Conservation (phyloP, 192 early-diverging fungal species). For the Rhizophagus sp. region DNA sequence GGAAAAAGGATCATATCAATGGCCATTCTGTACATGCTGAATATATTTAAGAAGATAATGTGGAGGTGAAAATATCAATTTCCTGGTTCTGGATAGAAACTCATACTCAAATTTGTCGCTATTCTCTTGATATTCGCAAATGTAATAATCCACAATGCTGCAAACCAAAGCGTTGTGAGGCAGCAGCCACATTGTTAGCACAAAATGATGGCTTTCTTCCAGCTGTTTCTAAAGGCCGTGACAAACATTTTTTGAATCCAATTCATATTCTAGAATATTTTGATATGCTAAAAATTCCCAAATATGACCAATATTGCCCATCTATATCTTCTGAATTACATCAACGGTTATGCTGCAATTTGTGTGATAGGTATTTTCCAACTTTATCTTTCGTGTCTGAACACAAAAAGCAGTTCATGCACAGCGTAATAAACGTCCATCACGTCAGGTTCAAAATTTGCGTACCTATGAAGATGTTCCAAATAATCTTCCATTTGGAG, state of each 20-base stretch:
- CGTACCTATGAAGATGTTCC: too few species aligned
- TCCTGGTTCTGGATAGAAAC: background rate
- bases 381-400: background rate
- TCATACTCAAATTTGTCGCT: background rate
- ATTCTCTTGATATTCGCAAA: background rate
- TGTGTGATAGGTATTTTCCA: background rate
- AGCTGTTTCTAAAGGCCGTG: background rate
- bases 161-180: background rate
- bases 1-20: too few species aligned
- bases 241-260: background rate
- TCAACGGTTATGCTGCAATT: background rate
- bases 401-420: too few species aligned
- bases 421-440: too few species aligned
- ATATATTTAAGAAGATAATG: background rate
- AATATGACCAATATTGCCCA: background rate
- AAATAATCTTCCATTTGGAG: too few species aligned
- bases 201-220: conserved; percentile 5
- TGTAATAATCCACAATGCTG: background rate
- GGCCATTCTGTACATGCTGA: too few species aligned
- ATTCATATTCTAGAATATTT: conserved; percentile 4
- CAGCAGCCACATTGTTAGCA: background rate
- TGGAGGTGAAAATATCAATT: background rate
- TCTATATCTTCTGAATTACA: background rate
- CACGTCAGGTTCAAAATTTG: too few species aligned
- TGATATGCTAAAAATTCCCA: background rate